Base-by-base conservation (phyloP, 805 yeast genomes). In the Spencermartinsiella europaea region DNA sequence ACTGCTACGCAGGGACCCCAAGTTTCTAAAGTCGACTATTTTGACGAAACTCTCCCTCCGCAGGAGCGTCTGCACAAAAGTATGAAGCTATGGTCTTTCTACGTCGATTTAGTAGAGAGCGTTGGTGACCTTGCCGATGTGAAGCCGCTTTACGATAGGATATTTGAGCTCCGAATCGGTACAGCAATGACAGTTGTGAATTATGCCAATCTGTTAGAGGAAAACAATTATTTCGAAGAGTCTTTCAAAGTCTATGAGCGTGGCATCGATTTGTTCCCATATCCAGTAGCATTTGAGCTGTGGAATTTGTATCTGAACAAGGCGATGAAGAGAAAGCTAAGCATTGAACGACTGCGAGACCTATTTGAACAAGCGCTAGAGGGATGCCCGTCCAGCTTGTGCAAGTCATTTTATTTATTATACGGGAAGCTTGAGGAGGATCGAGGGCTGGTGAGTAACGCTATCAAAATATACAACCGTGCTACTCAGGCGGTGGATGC, bases 241-340 rank as follows among this genome's bases (percentile, higher is more conserved):
- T 70, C 79, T 40, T 81, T 76, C 62, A 71, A 71, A 42, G 72
- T 83, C 0, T 87, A 78, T 63, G 95, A 88, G 58, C 64, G 76
- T 5, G 95, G 90, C 0, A 59, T 85, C n/a, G 68, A 65, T 1
- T 53, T 74, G 4, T 90, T 89, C 59, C 65, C 70, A 10, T 80
- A 75, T 50, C 81, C 87, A 0, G 71, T 76, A 2, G 78, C 75
- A 37, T 80, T 74, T 55, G 86, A 86, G 54, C 70, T 89, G 15
- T 87, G 91, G 90, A 77, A 74, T 44, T 66, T 75, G 7, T 90
- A 88, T 61, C 60, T 89, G 27, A 63, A 74, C 0, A 79, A 76
- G 45, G 73, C 79, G 0, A 52, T 81, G 2, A 55, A 60, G 43
- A 57, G 65, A 27, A 55, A 62, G 12, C 53, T 65, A 8, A 63